Evolutionary conservation across 2,329 filamentous ascomycete genomes (phyloP), one percentile per base, ranked within the genome.

Genomic region (Rutstroemia sp.): DNA sequence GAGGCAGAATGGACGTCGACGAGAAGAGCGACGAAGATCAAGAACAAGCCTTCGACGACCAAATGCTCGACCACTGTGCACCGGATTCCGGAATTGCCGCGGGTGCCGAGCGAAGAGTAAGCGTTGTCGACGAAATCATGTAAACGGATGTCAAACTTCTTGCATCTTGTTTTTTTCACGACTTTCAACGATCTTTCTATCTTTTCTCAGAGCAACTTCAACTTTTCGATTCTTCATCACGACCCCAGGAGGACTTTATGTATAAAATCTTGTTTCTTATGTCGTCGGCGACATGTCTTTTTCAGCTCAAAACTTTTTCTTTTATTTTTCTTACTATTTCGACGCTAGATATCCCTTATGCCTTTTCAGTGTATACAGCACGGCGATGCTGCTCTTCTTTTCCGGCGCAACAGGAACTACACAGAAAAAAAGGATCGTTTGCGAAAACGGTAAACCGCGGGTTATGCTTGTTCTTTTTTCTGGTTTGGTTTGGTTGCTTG

Each of bases 1-100:
- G 67, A 37, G 66, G 67, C 16, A 59, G 66, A 12, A 67, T 67
- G 63, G 65, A 69, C 51, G 57, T 59, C 3, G 58, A 65, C 39
- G 66, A 69, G 55, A 68, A 69, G 57, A 59, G 34, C 16, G 64
- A 66, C 14, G 66, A 67, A 38, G 63, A 64, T 23, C 59, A 54
- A 10, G 64, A 68, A 46, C 46, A 64, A 47, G 60, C 57, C 12
- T 65, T 63, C 41, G 60, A 65, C 23, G 65, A 65, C 2, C 63
- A 65, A 46, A 61, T 65, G 41, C 55, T 64, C 17, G 63, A 65
- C 41, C 59, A 62, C 30, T 54, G 57, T 44, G 63, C 62, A 2
- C 58, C 65, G 3, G 66, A 68, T 21, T 61, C 63, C 17, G 63
- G 62, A 1, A 60, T 55, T 46, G 53, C 53, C 53, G 46, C 53